Base-by-base conservation (phyloP, 495 filamentous ascomycete species). In the Daldinia caldariorum region DNA sequence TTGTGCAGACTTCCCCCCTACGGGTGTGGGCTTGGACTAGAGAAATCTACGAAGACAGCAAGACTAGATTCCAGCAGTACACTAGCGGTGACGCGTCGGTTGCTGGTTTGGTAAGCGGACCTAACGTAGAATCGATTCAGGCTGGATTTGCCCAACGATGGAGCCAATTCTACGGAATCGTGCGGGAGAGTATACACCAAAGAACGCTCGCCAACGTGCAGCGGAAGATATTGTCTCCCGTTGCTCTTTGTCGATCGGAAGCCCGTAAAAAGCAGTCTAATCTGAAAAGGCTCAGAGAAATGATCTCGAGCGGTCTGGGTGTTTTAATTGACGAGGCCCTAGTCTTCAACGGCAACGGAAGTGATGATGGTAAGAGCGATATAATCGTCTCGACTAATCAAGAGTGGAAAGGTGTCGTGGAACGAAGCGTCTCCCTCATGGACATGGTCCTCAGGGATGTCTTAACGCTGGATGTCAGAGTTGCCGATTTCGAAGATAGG, bases 281-380 rank as follows among this genome's bases (percentile, higher is more conserved):
- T 12, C 83, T 99, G 37, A 85, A 84, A 66, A 83, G 82, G 53
- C 82, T 94, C 41, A 87, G 90, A 43, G 87, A 93, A 73, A 85
- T 93, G 76, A 91, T 91, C 61, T 92, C 94, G n/a, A 91, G 90
- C 73, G 92, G 92, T 12, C 80, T 98, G 4, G 95, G 95, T 3
- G 85, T 97, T 10, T 83, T 98, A 3, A 87, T 97, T 74, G 91
- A 92, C 55, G 90, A 94, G 70, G 92, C 91, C 7, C 83, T 97
- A 34, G 86, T 83, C 35, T 90, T 93, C 60, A 81, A 72, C 34
- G 72, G 69, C 37, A 73, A 61, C 35, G 67, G 67, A 2, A 73
- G 67, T 35, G 77, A 78, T 6, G 77, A 78, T 49, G 80, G 82
- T 0, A 85, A 83, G 45, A 72, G 61, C 6, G 71, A 77, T 39